Percentiles rank a stretch among this genome's conserved stretches.
phyloP scores from a whole-genome alignment of 2,329 filamentous ascomycete species.

The Fonsecaea pedrosoi region DNA sequence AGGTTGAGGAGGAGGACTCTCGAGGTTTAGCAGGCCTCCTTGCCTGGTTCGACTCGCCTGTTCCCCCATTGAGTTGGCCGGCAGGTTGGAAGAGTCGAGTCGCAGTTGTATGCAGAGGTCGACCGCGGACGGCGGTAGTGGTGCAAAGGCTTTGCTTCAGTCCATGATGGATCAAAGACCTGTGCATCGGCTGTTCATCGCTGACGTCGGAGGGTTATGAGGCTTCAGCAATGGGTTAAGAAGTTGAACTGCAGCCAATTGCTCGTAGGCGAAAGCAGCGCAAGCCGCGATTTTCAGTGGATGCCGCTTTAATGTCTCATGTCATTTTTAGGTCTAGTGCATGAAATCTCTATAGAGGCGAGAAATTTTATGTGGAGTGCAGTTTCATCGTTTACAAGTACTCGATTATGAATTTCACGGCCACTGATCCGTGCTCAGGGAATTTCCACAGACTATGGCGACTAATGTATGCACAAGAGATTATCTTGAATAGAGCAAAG shows the following conservation, averaged over 20 bases:
- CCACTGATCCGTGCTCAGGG: no score
- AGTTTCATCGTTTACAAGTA: no score
- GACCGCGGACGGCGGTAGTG: background rate
- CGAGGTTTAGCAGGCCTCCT: background rate
- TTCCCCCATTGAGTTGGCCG: slow-evolving; percentile 4
- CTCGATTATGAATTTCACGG: no score
- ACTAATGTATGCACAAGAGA: no score
- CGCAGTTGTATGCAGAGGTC: background rate
- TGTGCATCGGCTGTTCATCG: slow-evolving; percentile 33
- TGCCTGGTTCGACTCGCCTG: background rate
- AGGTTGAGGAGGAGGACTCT: background rate
- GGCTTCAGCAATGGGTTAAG: background rate
- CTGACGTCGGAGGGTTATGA: background rate
- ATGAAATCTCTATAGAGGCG: no score
- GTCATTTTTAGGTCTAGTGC: slow-evolving; percentile 2
- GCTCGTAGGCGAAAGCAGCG: background rate
- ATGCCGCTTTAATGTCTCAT: background rate
- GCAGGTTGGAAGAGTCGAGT: background rate
- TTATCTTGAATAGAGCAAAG: no score
- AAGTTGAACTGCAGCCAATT: background rate
- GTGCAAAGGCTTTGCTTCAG: slow-evolving; percentile 21
- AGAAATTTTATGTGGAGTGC: no score
- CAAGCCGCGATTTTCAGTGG: background rate
- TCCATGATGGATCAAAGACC: slow-evolving; percentile 22
- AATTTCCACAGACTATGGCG: no score